Percentiles rank a stretch among this genome's conserved stretches.
These are phyloP conservation scores for Claviceps quebecensis DNA, from an alignment of 2,329 filamentous ascomycete species.

Conservation along the genomic window DNA sequence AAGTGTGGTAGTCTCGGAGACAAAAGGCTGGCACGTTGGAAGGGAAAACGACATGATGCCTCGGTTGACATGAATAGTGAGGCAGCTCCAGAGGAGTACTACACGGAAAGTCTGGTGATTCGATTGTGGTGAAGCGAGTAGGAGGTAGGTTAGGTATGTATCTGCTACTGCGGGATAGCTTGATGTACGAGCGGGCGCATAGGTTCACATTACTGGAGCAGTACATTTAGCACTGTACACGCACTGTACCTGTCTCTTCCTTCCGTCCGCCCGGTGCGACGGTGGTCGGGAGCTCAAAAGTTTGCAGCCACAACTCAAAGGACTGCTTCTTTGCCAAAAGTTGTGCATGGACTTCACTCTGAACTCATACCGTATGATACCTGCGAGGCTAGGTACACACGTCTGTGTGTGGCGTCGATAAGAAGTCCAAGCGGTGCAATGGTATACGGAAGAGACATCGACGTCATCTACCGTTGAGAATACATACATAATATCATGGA, in stretches of 20 bases:
- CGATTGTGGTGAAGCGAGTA: too few relatives aligned
- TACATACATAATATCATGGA: too few relatives aligned
- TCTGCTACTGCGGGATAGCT: not conserved
- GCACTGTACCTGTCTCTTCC: not conserved
- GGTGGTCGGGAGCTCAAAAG: not conserved
- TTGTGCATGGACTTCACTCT: too few relatives aligned
- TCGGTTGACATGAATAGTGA: conserved; percentile 5
- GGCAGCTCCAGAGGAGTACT: too few relatives aligned
- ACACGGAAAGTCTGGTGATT: too few relatives aligned
- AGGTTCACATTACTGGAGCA: not conserved
- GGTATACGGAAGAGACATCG: not conserved
- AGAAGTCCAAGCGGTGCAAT: not conserved
- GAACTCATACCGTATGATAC: too few relatives aligned
- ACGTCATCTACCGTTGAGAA: too few relatives aligned
- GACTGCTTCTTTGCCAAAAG: too few relatives aligned
- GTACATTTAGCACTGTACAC: not conserved
- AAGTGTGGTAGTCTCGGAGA: conserved; percentile 67
- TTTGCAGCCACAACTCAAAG: not conserved
- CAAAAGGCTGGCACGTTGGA: conserved; percentile 57
- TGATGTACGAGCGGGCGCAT: not conserved
- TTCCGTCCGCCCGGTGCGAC: not conserved
- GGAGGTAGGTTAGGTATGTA: too few relatives aligned
- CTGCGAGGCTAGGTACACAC: not conserved
- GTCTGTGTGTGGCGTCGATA: not conserved
- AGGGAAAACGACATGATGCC: too few relatives aligned